Base-by-base conservation (phyloP, 805 yeast genomes). In the Middelhovenomyces tepae region DNA sequence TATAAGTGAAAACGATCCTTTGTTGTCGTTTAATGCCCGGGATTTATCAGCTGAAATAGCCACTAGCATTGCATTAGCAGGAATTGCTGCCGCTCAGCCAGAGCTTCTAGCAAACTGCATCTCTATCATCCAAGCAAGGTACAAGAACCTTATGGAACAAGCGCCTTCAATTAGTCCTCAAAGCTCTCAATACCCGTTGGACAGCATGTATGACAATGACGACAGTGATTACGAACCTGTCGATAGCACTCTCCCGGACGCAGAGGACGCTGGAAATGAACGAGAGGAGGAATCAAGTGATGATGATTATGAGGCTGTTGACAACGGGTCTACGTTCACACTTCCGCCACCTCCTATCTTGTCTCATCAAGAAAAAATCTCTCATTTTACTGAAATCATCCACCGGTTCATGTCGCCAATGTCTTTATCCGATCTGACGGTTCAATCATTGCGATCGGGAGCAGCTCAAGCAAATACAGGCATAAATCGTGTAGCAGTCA, bases 21-120 rank as follows among this genome's bases (percentile, higher is more conserved):
- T 83, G 37, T 67, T 73, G 20, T 67, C 67, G 23, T 79, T 84
- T 50, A 89, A 89, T 52, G 71, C 84, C 35, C 65, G 83, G 2
- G 60, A 71, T 7, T 60, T 91, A 5, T 79, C 91, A 4, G 69
- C 69, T 15, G 73, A 74, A 32, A 64, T 79, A 1, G 67, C 86
- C 36, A 68, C 67, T 15, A 67, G 71, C 28, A 77, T 78, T 68
- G 83, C 78, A 10, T 60, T 72, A 36, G 69, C 72, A 1, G 85
- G 94, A 0, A 61, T 91, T 36, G 60, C 66, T 11, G 68, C 68
- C 27, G 71, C 73, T 0, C 69, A 71, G 31, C 58, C 67, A 0
- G 61, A 62, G 3, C 69, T 65, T 38, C 62, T 89, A 16, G 62
- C 73, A 10, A 70, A 73, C 34, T 93, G 84, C 2, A 59, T 86